A percentile compares a stretch with the other conserved stretches of the same genome.
Conservation (phyloP, 2,329 filamentous ascomycete species). For the Clarireedia hainanense region DNA sequence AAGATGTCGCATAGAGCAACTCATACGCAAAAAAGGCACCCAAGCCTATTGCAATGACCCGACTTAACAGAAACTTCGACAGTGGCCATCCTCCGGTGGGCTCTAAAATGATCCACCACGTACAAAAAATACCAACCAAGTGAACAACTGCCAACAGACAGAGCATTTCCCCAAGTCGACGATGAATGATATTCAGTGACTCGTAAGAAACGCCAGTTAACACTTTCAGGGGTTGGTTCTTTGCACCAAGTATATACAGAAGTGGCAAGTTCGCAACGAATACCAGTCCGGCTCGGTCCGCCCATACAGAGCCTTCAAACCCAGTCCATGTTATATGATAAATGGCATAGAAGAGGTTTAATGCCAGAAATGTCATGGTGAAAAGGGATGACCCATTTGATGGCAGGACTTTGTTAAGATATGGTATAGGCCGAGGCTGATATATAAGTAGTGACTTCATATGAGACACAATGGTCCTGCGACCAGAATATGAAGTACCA, state of each 20-base stretch:
- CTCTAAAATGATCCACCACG: conserved; percentile 45
- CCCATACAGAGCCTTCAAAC: conserved; percentile 46
- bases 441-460: conserved; percentile 38
- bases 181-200: conserved; percentile 57
- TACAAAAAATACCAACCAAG: conserved; percentile 42
- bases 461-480: conserved; percentile 10
- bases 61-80: conserved; percentile 41
- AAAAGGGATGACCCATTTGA: conserved; percentile 48
- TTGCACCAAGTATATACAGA: conserved; percentile 57
- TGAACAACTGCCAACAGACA: conserved; percentile 53
- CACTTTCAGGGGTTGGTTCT: conserved; percentile 54
- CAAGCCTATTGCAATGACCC: conserved; percentile 46
- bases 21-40: conserved; percentile 50
- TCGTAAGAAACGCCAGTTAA: conserved; percentile 60
- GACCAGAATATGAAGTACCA: neutral
- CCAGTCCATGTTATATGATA: conserved; percentile 41
- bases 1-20: conserved; percentile 52
- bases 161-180: conserved; percentile 53
- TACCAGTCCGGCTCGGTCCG: conserved; percentile 25
- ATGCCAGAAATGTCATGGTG: conserved; percentile 40
- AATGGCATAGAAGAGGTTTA: conserved; percentile 52
- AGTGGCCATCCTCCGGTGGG: conserved; percentile 43
- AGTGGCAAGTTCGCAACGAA: conserved; percentile 43
- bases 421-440: conserved; percentile 48
- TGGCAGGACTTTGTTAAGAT: conserved; percentile 48